Evolutionary conservation across 768 basidiomycete species (phyloP).

Genomic region (Trametes punicea): DNA sequence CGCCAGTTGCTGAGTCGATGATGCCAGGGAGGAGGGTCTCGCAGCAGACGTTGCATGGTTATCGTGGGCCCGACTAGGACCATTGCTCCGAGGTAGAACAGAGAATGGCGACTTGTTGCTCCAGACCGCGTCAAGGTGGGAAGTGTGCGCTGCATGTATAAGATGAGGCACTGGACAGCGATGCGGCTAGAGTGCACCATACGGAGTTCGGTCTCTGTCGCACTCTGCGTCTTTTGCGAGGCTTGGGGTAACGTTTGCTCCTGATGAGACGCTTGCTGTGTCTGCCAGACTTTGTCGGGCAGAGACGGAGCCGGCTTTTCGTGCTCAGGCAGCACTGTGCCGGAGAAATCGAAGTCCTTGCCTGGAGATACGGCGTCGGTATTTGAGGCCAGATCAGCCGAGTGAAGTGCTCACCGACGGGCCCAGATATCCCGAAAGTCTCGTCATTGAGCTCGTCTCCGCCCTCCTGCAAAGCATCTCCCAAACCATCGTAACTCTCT

Average conservation of each 20-base stretch:
- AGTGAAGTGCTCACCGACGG: slow-evolving; percentile 60
- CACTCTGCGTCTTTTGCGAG: slow-evolving; percentile 4
- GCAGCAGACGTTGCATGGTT: slow-evolving; percentile 24
- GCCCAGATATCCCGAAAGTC: slow-evolving; percentile 78
- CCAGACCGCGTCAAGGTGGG: slow-evolving; percentile 71
- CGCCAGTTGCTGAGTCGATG: slow-evolving; percentile 28
- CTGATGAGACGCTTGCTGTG: slow-evolving; percentile 4
- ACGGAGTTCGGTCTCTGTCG: slow-evolving; percentile 24
- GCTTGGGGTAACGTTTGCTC: slow-evolving; percentile 14
- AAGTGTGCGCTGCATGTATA: slow-evolving; percentile 37
- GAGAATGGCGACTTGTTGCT: slow-evolving; percentile 78
- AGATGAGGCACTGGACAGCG: slow-evolving; percentile 27
- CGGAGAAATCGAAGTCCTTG: slow-evolving; percentile 89
- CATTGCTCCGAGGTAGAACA: slow-evolving; percentile 54
- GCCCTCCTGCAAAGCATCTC: slow-evolving; percentile 82
- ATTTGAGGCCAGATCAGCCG: neutral
- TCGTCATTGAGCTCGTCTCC: slow-evolving; percentile 95
- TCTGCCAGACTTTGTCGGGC: slow-evolving; percentile 8
- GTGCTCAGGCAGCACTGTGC: slow-evolving; percentile 35
- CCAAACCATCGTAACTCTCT: slow-evolving; percentile 86
- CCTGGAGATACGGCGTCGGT: slow-evolving; percentile 41
- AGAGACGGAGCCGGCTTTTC: slow-evolving; percentile 20
- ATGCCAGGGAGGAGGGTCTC: slow-evolving; percentile 14
- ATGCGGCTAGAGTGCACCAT: slow-evolving; percentile 25
- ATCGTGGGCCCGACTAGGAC: slow-evolving; percentile 41